Base-by-base conservation (phyloP, 2,329 filamentous ascomycete genomes). In the Remersonia thermophila region DNA sequence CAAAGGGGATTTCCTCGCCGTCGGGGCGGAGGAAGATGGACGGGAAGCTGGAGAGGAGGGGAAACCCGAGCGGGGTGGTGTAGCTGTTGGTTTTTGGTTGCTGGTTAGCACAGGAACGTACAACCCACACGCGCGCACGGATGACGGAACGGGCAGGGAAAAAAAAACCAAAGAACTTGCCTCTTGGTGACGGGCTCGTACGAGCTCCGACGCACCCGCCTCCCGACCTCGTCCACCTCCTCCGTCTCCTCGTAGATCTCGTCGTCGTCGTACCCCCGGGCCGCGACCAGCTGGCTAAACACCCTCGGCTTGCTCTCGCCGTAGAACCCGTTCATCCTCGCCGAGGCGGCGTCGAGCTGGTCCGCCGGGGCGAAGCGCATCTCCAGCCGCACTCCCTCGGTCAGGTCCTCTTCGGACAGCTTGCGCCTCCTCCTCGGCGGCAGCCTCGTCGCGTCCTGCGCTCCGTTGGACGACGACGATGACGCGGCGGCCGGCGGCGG, bases 11-110 rank as follows among this genome's bases (percentile, higher is more conserved):
- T 9, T 23, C 20, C 20, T 23, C 20, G 20, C 20, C 20, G 20
- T 23, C 9, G 5, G 9, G 20, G 20, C 5, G 5, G 20, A 23
- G 54, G 55, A 87, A 85, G 36, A 95, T 80, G 20, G 64, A 62
- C 1, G 91, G 91, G 53, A 83, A 95, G 55, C 85, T 93, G 52
- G 91, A 78, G 25, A 93, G 68, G 18, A 87, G 53, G 1, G 89
- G 86, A 51, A 86, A 91, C 1, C 70, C 62, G 7, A 89, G 65
- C 2, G 59, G 31, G 7, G 66, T 61, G 38, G 66, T 59, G 49
- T 72, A 76, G 41, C 66, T 71, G 32, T 27, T 9, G 10, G 10
- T 17, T 7, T 1, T 36, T 23, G 25, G 18, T 37, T 40, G 42
- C 37, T 13, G 30, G 17, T n/a, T n/a, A n/a, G n/a, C 7, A 4